Evolutionary conservation across 352 stramenopile genomes (phyloP).

Genomic region (Blastocystis sp.): DNA sequence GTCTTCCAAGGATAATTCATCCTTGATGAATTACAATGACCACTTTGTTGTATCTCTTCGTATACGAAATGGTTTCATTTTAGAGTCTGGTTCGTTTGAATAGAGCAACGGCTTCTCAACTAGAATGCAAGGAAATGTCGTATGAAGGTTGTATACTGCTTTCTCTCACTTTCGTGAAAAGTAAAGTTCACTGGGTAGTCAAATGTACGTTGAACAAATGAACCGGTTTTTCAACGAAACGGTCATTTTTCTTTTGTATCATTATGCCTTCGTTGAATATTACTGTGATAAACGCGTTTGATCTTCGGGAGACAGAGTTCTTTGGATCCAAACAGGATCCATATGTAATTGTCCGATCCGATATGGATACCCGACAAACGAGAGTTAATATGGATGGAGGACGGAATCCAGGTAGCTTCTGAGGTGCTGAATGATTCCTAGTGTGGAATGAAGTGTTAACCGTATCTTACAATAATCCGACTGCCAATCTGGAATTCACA

Average conservation of each 20-base stretch:
- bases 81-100: no score
- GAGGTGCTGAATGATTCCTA: neutral
- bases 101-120: no score
- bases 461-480: neutral
- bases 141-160: no score
- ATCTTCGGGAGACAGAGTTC: neutral
- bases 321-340: constrained; percentile 24
- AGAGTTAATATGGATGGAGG: neutral
- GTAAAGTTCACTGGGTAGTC: no score
- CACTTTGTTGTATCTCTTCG: no score
- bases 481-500: neutral
- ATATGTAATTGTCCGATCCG: neutral
- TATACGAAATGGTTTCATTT: no score
- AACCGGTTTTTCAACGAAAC: no score
- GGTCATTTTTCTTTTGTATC: no score
- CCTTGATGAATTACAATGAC: no score
- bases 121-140: no score
- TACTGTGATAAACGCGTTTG: neutral
- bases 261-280: neutral
- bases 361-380: neutral
- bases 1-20: constrained; percentile 41
- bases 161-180: no score
- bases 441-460: neutral
- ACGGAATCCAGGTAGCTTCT: neutral
- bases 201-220: no score